Evolutionary conservation across 768 basidiomycete genomes (phyloP).

Genomic region (Pulveroboletus sp.): DNA sequence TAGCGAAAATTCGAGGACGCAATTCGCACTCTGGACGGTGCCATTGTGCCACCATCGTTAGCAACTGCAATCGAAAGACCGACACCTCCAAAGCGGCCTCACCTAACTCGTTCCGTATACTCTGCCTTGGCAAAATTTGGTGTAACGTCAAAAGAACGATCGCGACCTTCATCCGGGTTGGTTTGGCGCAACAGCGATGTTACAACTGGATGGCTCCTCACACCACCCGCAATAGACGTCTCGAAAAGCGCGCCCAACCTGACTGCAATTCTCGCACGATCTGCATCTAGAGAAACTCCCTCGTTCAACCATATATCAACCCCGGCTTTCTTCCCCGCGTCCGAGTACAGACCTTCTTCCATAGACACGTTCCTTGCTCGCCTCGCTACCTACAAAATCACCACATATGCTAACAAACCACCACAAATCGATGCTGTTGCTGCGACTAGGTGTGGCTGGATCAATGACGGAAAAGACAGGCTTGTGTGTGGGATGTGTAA

Average conservation of each 20-base stretch:
- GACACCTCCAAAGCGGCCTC: slow-evolving; percentile 50
- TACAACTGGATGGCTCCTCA: neutral
- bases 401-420: slow-evolving; percentile 81
- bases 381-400: slow-evolving; percentile 72
- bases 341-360: slow-evolving; percentile 80
- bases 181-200: slow-evolving; percentile 2
- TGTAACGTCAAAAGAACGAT: slow-evolving; percentile 50
- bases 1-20: slow-evolving; percentile 85
- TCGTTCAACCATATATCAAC: slow-evolving; percentile 42
- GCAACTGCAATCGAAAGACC: slow-evolving; percentile 29
- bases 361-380: slow-evolving; percentile 69
- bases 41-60: slow-evolving; percentile 42
- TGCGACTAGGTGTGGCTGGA: slow-evolving; percentile 81
- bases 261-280: slow-evolving; percentile 66
- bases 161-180: slow-evolving; percentile 30
- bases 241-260: slow-evolving; percentile 68
- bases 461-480: slow-evolving; percentile 79
- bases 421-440: slow-evolving; percentile 71
- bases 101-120: slow-evolving; percentile 62
- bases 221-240: slow-evolving; percentile 23
- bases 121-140: slow-evolving; percentile 80
- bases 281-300: slow-evolving; percentile 52
- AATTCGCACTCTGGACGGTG: slow-evolving; percentile 66
- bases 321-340: slow-evolving; percentile 27
- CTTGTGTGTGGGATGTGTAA: slow-evolving; percentile 70